Percentiles rank a stretch among this genome's conserved stretches.
Conservation (phyloP, 2,329 filamentous ascomycete genomes). For the Beauveria sp. region DNA sequence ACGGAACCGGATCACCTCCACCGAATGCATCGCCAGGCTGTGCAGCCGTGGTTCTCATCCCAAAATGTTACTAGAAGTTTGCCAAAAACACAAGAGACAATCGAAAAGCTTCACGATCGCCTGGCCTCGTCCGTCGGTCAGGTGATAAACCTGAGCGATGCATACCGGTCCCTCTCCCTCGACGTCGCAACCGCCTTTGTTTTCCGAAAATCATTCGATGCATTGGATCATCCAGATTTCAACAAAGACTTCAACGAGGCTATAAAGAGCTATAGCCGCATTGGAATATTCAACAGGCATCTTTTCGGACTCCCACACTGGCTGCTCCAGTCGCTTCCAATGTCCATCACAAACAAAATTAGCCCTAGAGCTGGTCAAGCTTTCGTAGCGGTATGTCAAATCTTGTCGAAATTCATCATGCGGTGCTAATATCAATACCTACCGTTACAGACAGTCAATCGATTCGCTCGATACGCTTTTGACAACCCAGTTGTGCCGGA, state of each 20-base stretch:
- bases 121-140: neutral
- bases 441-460: neutral
- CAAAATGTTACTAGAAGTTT: neutral
- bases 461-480: neutral
- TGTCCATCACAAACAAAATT: neutral
- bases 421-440: neutral
- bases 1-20: neutral
- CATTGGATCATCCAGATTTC: neutral
- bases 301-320: neutral
- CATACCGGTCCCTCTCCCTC: neutral
- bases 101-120: neutral
- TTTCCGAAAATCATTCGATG: neutral
- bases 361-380: neutral
- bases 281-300: neutral
- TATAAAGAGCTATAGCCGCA: neutral
- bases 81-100: neutral
- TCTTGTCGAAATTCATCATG: neutral
- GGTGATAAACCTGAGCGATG: neutral
- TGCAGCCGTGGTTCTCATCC: neutral
- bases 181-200: neutral
- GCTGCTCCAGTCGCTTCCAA: neutral
- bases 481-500: neutral
- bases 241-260: neutral
- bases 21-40: neutral
- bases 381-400: neutral